These are phyloP conservation scores for Sporisorium exsertum DNA, from an alignment of 1,284 basidiomycete species.

Conservation along the genomic window DNA sequence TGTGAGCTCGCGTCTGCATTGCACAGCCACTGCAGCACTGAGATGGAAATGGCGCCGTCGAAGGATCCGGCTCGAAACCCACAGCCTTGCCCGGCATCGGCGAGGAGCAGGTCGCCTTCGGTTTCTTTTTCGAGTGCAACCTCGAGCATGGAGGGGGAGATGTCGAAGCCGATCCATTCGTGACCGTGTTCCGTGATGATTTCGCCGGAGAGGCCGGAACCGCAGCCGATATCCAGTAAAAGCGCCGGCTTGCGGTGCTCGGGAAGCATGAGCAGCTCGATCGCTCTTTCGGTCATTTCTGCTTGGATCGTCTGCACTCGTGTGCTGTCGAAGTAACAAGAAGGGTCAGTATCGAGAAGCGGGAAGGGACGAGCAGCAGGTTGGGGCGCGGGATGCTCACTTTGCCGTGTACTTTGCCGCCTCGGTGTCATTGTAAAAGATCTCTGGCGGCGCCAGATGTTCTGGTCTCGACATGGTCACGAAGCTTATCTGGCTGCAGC, in stretches of 20 bases:
- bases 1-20: conserved; percentile 95
- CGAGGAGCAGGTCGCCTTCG: conserved; percentile 68
- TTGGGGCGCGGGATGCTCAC: conserved; percentile 72
- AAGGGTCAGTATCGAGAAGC: not conserved
- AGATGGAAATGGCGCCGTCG: conserved; percentile 97
- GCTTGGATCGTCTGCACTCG: conserved; percentile 97
- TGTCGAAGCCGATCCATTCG: conserved; percentile 93
- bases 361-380: not conserved
- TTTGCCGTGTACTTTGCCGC: conserved; percentile 97
- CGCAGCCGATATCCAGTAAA: conserved; percentile 95
- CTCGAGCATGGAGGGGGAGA: conserved; percentile 88
- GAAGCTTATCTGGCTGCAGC: not conserved
- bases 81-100: conserved; percentile 71
- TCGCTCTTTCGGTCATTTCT: conserved; percentile 94
- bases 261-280: conserved; percentile 89
- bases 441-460: conserved; percentile 93
- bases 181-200: conserved; percentile 95
- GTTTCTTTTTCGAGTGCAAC: conserved; percentile 67
- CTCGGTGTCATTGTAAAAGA: conserved; percentile 96
- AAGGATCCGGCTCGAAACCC: conserved; percentile 94
- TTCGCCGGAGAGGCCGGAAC: conserved; percentile 97
- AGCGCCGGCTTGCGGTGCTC: conserved; percentile 69
- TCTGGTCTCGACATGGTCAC: conserved; percentile 90
- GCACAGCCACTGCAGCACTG: conserved; percentile 97
- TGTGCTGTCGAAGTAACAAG: conserved; percentile 68